phyloP scores from a whole-genome alignment of 2,329 filamentous ascomycete genomes.

The Trichoderma sp. region DNA sequence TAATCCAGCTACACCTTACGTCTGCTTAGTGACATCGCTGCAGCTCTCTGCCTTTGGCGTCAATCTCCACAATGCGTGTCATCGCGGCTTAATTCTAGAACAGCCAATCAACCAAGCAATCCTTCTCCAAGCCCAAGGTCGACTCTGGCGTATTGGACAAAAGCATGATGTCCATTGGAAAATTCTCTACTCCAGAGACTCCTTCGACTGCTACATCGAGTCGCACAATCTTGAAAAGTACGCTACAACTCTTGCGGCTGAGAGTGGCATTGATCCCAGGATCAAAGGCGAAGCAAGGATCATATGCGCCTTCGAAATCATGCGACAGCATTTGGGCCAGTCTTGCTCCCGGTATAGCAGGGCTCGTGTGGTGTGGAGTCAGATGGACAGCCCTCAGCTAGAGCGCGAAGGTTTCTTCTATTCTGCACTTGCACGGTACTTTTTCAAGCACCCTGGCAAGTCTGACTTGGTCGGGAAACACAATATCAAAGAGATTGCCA shows the following conservation, averaged over 20 bases:
- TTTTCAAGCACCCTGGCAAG: background rate
- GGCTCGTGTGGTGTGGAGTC: background rate
- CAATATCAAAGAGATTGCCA: background rate
- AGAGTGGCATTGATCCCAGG: background rate
- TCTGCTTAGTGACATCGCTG: background rate
- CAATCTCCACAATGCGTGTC: background rate
- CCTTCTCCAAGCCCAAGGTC: background rate
- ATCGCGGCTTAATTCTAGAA: background rate
- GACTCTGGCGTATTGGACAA: background rate
- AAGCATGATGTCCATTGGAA: background rate
- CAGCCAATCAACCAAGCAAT: background rate
- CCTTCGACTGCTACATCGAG: background rate
- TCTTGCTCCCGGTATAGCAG: background rate
- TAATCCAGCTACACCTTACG: background rate
- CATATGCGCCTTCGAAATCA: background rate
- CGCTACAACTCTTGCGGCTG: background rate
- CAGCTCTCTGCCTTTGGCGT: background rate
- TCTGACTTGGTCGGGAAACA: background rate
- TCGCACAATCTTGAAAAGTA: background rate
- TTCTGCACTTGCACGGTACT: background rate
- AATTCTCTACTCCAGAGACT: background rate
- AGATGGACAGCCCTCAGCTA: background rate
- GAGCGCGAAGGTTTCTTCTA: background rate
- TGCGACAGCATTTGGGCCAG: background rate
- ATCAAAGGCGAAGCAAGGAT: background rate